A percentile compares a stretch with the other conserved stretches of the same genome.
Evolutionary conservation across 2,329 filamentous ascomycete genomes (phyloP).

Genomic region (Dryadomyces quercus-mongolicae): DNA sequence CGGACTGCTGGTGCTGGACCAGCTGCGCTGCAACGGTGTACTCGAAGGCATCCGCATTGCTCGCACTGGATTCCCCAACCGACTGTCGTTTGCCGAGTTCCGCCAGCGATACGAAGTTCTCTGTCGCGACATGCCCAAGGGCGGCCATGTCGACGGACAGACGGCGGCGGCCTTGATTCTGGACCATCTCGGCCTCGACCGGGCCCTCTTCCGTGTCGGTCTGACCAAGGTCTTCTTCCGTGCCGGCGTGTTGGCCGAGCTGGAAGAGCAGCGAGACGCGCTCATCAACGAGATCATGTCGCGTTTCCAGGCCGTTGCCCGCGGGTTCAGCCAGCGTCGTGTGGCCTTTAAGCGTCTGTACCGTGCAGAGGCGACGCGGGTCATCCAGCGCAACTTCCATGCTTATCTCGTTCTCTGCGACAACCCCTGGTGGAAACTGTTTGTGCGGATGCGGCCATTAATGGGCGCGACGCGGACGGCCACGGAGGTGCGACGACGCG

Average conservation of each 20-base stretch:
- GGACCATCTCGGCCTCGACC: constrained; percentile 77
- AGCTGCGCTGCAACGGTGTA: constrained; percentile 97
- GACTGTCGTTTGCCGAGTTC: constrained; percentile 86
- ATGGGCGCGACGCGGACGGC: constrained; percentile 85
- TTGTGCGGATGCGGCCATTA: constrained; percentile 89
- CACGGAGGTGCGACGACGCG: constrained; percentile 85
- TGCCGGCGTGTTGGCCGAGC: constrained; percentile 85
- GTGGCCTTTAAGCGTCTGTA: constrained; percentile 90
- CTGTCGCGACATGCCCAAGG: constrained; percentile 37
- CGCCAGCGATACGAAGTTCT: constrained; percentile 92
- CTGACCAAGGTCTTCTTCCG: constrained; percentile 97
- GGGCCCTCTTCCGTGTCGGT: constrained; percentile 79
- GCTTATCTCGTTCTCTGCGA: constrained; percentile 81
- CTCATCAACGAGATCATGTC: constrained; percentile 91
- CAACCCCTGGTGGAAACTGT: constrained; percentile 95
- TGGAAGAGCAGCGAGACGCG: constrained; percentile 89
- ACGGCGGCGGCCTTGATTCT: constrained; percentile 75
- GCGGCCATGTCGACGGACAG: constrained; percentile 71
- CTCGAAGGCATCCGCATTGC: constrained; percentile 97
- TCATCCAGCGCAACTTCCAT: constrained; percentile 90
- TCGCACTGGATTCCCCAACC: constrained; percentile 90
- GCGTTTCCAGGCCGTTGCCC: constrained; percentile 80
- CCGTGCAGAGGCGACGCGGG: constrained; percentile 82
- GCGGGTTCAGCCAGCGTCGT: constrained; percentile 79
- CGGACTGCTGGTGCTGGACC: constrained; percentile 85